phyloP scores from a whole-genome alignment of 768 basidiomycete species.

The Tulasnella sp. region DNA sequence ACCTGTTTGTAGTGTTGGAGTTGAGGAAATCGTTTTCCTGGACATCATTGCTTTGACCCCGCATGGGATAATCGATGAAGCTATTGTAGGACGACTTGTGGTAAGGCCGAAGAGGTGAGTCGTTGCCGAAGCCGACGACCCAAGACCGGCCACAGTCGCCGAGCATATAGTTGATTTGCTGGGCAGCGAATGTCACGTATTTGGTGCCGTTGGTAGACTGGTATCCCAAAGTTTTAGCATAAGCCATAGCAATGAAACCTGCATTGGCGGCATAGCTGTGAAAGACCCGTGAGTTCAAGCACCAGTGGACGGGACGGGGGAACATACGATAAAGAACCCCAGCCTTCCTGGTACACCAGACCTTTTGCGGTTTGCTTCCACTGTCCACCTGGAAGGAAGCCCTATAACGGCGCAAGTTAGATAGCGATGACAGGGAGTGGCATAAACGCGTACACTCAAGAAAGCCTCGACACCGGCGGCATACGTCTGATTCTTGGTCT shows the following conservation, averaged over 20 bases:
- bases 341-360: constrained; percentile 1
- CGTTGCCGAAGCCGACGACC: constrained; percentile 9
- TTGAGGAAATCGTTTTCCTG: constrained; percentile 9
- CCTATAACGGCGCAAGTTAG: background rate
- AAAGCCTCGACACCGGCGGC: background rate
- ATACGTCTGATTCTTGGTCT: background rate
- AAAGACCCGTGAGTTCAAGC: no score
- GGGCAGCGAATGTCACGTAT: background rate
- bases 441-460: background rate
- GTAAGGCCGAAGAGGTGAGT: background rate
- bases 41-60: background rate
- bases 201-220: background rate
- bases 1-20: constrained; percentile 1
- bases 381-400: background rate
- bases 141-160: constrained; percentile 8
- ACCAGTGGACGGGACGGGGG: no score
- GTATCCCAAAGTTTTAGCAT: constrained; percentile 7
- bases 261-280: constrained; percentile 3
- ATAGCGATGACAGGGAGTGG: no score
- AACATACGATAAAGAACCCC: constrained; percentile 4
- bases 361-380: constrained; percentile 9
- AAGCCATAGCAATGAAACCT: constrained; percentile 4
- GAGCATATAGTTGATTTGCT: constrained; percentile 7
- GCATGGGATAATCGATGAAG: constrained; percentile 7
- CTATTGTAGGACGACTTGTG: constrained; percentile 10